These are phyloP conservation scores for Thelephora aurantiotincta DNA, from an alignment of 768 basidiomycete species.

Conservation along the genomic window DNA sequence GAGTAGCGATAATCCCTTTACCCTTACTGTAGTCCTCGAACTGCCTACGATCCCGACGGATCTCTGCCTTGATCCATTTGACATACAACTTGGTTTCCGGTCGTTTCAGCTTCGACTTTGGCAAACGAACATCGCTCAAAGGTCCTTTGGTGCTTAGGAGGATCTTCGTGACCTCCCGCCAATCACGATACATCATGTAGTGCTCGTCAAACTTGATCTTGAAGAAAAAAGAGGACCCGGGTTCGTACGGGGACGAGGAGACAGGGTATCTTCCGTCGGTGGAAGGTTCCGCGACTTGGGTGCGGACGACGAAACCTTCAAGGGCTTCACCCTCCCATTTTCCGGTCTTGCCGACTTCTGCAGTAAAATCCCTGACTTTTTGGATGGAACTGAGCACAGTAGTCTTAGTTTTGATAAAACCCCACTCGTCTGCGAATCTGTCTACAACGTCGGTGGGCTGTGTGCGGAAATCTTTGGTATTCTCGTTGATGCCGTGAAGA, in stretches of 20 bases:
- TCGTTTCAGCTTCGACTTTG: constrained; percentile 56
- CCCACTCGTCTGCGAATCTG: constrained; percentile 79
- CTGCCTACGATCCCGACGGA: constrained; percentile 37
- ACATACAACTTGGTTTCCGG: constrained; percentile 71
- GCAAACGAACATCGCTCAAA: constrained; percentile 24
- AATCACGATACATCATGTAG: constrained; percentile 97
- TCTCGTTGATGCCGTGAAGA: constrained; percentile 80
- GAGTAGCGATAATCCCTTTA: constrained; percentile 73
- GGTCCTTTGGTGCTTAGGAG: constrained; percentile 34
- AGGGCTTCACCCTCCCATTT: constrained; percentile 75
- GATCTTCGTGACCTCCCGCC: constrained; percentile 83
- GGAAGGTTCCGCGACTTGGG: constrained; percentile 37
- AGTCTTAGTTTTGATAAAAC: constrained; percentile 71
- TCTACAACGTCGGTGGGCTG: constrained; percentile 53
- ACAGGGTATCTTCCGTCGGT: constrained; percentile 14
- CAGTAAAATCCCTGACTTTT: constrained; percentile 63
- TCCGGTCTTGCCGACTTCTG: constrained; percentile 48
- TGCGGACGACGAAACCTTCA: constrained; percentile 92
- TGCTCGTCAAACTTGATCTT: constrained; percentile 99
- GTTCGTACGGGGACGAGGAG: constrained; percentile 47
- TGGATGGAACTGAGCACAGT: constrained; percentile 41
- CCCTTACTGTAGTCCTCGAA: constrained; percentile 57
- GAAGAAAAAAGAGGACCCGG: constrained; percentile 90
- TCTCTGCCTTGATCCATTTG: constrained; percentile 72
- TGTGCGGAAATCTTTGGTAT: constrained; percentile 53